phyloP scores from a whole-genome alignment of 192 early-diverging fungal genomes.

The Umbelopsis isabellina region DNA sequence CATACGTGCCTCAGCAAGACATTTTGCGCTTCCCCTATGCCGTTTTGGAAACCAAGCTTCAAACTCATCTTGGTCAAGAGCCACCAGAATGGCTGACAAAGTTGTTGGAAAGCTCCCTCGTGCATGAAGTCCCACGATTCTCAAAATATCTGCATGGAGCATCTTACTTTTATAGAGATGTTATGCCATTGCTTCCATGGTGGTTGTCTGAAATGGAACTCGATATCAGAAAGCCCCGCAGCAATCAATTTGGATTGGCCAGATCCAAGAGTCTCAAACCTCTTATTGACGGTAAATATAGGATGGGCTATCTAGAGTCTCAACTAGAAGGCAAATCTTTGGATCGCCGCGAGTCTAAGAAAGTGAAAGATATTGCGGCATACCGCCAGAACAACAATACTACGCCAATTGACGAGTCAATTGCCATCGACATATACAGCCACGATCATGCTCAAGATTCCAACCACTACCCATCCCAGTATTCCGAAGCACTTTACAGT shows the following conservation, averaged over 20 bases:
- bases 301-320: constrained; percentile 40
- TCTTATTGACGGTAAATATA: constrained; percentile 26
- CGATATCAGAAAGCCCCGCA: constrained; percentile 46
- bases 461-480: background rate
- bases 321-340: constrained; percentile 24
- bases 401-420: constrained; percentile 10
- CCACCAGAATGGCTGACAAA: constrained; percentile 81
- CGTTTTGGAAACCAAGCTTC: constrained; percentile 84
- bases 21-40: constrained; percentile 82
- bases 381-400: constrained; percentile 9
- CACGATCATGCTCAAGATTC: background rate
- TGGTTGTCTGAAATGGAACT: constrained; percentile 47
- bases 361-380: background rate
- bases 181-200: constrained; percentile 24
- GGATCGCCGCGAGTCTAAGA: background rate
- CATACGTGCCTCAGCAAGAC: constrained; percentile 72
- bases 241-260: constrained; percentile 6
- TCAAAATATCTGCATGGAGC: constrained; percentile 82
- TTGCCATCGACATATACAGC: background rate
- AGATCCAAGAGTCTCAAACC: constrained; percentile 25
- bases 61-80: constrained; percentile 72
- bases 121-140: constrained; percentile 83
- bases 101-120: constrained; percentile 69
- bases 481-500: background rate
- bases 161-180: constrained; percentile 15